These are phyloP conservation scores for Debaryomyces nepalensis DNA, from an alignment of 1,139 yeast species.

Conservation along the genomic window DNA sequence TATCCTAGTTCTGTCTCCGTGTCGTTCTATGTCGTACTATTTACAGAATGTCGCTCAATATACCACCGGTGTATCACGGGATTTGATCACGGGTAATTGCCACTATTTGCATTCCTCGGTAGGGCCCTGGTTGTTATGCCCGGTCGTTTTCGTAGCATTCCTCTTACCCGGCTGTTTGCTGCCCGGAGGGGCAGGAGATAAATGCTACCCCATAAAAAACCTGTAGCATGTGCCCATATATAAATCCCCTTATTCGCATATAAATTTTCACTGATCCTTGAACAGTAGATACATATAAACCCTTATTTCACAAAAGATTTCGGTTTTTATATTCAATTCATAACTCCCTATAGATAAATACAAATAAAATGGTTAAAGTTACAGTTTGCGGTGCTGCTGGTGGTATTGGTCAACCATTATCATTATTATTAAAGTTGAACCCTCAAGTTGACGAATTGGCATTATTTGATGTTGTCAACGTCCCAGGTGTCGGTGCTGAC, in stretches of 20 bases:
- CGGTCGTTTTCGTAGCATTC: conserved; percentile 2
- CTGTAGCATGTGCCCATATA: conserved; percentile 2
- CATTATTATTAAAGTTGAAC: conserved; percentile 86
- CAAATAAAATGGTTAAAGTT: conserved; percentile 57
- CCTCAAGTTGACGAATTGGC: conserved; percentile 83
- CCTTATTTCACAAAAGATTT: not conserved
- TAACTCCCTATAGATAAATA: not conserved
- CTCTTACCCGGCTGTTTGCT: conserved; percentile 7
- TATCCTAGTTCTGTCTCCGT: too few species aligned
- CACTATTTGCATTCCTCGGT: too few species aligned
- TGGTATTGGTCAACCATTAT: conserved; percentile 98
- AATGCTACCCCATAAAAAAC: conserved; percentile 9
- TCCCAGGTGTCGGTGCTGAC: conserved; percentile 98
- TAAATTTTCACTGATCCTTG: conserved; percentile 5
- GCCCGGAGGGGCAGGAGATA: conserved; percentile 1
- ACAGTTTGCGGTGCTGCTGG: conserved; percentile 97
- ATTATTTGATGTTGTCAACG: conserved; percentile 89
- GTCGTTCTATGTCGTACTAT: too few species aligned
- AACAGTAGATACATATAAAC: not conserved
- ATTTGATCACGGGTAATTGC: too few species aligned
- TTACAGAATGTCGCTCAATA: too few species aligned
- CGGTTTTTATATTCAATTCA: conserved; percentile 8
- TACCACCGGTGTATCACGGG: too few species aligned
- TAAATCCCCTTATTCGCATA: conserved; percentile 6
- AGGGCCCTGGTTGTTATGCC: conserved; percentile 3